Percentiles rank a stretch among this genome's conserved stretches.
Conservation (phyloP, 78 protist genomes). For the Dictyostelium citrinum region DNA sequence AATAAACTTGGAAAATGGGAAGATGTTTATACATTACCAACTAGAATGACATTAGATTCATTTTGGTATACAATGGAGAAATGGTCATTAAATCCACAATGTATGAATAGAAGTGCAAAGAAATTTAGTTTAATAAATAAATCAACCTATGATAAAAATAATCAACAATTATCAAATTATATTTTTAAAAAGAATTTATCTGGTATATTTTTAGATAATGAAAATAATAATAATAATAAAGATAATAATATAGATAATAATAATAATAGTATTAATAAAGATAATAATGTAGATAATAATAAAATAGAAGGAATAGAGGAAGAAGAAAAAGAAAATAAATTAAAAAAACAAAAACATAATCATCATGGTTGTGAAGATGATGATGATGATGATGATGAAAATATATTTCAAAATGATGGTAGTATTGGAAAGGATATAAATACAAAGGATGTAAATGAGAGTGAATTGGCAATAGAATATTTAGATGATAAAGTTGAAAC, state of each 20-base stretch:
- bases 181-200: constrained; percentile 9
- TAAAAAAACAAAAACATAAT: neutral
- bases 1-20: neutral
- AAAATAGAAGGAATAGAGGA: neutral
- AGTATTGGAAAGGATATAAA: neutral
- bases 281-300: neutral
- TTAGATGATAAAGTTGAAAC: neutral
- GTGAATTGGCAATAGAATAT: constrained; percentile 36
- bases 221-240: neutral
- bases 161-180: neutral
- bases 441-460: neutral
- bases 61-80: constrained; percentile 68
- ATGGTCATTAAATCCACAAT: constrained; percentile 52
- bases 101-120: constrained; percentile 22
- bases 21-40: neutral
- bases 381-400: neutral
- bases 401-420: neutral
- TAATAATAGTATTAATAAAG: neutral
- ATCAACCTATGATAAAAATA: neutral
- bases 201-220: neutral
- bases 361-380: neutral
- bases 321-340: neutral
- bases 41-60: constrained; percentile 15
- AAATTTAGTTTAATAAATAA: constrained; percentile 14
- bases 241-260: neutral